Base-by-base conservation (phyloP, 176 grass and related monocot genomes). In the Zea mays region DNA sequence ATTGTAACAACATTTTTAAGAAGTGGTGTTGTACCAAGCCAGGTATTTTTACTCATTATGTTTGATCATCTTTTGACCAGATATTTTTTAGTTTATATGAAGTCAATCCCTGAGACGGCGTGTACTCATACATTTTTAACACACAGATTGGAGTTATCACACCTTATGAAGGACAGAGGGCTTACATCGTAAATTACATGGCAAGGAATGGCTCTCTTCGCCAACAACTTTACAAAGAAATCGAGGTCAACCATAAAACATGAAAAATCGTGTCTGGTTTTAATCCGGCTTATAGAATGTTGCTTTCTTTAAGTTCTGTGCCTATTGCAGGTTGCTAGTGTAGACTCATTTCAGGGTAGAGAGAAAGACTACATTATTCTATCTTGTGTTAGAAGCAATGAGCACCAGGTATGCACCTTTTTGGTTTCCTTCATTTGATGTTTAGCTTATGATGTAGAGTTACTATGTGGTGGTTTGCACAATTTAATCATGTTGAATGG, bases 301-400 rank as follows among this genome's bases (percentile, higher is more conserved):
- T 68, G 34, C 36, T 17, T 78, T 69, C 50, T 44, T 83, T 48
- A 88, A 68, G 37, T 67, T 75, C 76, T 64, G 5, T 80, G 59
- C 36, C 48, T 76, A 33, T 72, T 88, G 68, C 88, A 98, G 95
- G 96, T 99, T 74, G 96, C 96, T 41, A 99, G 96, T 84, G 96
- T 99, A 9, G 96, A 99, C 84, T 99, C 96, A 17, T 99, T 99
- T 75, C 96, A 99, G 76, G 96, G 96, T 51, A 93, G 96, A 84
- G 96, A 99, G 73, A 99, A 99, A 82, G 96, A 99, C 83, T 99
- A 99, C 78, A 99, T 99, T 75, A 99, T 99, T 76, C 70, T 99
- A 46, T 99, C 96, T 84, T 99, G 96, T 81, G 96, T 99, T 79
- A 86, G 96, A 79, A 99, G 96, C 84, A 99, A 99, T 59, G 96